Base-by-base conservation (phyloP, 371 early-diverging fungal genomes). In the Thermomucor indicae-seudaticae region DNA sequence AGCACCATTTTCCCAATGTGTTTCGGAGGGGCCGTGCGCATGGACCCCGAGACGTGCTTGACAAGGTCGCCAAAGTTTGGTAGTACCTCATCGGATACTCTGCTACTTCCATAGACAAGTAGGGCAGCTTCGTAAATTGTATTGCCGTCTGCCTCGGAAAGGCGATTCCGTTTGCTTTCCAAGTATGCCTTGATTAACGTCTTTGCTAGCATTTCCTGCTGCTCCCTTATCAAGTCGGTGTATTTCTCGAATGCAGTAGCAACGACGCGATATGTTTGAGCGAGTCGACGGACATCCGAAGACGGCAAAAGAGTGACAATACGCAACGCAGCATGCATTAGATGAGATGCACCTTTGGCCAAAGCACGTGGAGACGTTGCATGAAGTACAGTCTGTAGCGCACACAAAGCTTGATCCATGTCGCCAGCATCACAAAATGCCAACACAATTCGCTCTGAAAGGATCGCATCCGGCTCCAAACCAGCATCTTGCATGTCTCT, bases 391-490 rank as follows among this genome's bases (percentile, higher is more conserved):
- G 49, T 50, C 14, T 55, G 38, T 11, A 72, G 43, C 2, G 75
- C 67, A 35, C 27, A 28, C 32, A 67, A 57, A 3, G 70, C 65
- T 35, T 57, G 53, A 11, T 32, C 39, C 14, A 48, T 45, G 17
- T 70, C 61, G 17, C 43, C 44, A 4, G 28, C 34, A 25, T 49
- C 37, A 22, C 55, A 51, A 48, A 67, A 69, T 22, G 45, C 37
- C 6, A 38, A 23, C n/a, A 60, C 54, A 19, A 72, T 65, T 8
- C 70, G 70, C 12, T 59, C 53, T 29, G 64, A 50, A 10, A 76
- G 53, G 0, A 56, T 43, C 8, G 70, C 60, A 49, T 76, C 76
- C 12, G 76, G 76, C 25, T 67, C 72, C 8, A 76, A 43, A 10
- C 64, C 54, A 6, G 65, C 64, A 11, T 22, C 20, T 1, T 43